Percentiles rank a stretch among this genome's conserved stretches.
phyloP scores from a whole-genome alignment of 331 rosid species.

The Telfairia occidentalis region DNA sequence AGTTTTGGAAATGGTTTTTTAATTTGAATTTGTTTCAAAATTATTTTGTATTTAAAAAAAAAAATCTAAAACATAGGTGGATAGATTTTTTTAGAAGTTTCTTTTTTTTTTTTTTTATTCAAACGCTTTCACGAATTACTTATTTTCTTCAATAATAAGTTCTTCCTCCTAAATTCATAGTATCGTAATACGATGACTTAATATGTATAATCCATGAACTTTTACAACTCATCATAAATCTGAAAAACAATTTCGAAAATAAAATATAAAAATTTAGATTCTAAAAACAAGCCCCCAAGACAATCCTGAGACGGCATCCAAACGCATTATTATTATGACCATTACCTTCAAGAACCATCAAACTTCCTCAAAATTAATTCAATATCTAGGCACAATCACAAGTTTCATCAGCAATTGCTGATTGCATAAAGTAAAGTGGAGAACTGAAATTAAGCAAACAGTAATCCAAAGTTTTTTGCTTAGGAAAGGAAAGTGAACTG shows the following conservation, averaged over 20 bases:
- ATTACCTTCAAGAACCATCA: background rate
- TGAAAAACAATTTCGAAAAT: background rate
- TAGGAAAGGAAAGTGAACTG: background rate
- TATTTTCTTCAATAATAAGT: background rate
- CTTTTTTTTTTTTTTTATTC: background rate
- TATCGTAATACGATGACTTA: background rate
- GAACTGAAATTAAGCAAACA: constrained; percentile 14
- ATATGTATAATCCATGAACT: background rate
- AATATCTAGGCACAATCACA: background rate
- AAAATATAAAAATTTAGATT: background rate
- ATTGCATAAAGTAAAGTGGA: background rate
- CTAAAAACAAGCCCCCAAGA: background rate
- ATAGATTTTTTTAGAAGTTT: background rate
- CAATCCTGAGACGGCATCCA: background rate
- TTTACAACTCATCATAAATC: background rate
- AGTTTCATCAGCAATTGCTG: background rate
- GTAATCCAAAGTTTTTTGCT: background rate
- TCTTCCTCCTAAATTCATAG: background rate
- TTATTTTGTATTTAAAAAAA: background rate
- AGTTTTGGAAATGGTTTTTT: background rate
- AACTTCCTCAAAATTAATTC: background rate
- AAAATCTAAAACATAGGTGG: background rate
- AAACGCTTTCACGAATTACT: background rate
- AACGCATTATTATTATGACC: background rate
- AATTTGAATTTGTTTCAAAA: background rate